Evolutionary conservation across 2,329 filamentous ascomycete genomes (phyloP).

Genomic region (Aspergillus brunneoviolaceus): DNA sequence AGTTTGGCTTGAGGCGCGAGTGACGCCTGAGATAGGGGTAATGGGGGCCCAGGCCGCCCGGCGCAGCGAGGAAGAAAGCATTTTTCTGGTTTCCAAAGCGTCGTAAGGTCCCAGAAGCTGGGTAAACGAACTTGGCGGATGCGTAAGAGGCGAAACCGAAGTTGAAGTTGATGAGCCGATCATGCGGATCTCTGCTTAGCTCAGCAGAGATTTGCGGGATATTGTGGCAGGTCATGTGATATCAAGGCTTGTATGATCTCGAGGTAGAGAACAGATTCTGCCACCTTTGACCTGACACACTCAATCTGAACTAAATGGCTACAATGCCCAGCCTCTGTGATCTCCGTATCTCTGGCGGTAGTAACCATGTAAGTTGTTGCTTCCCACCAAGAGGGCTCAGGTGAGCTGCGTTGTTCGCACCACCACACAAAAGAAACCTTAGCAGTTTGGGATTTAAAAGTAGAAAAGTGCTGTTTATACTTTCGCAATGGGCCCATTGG

Average conservation of each 20-base stretch:
- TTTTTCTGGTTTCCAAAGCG: slow-evolving; percentile 23
- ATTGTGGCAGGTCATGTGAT: slow-evolving; percentile 9
- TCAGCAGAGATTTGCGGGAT: slow-evolving; percentile 26
- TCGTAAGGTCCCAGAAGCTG: slow-evolving; percentile 26
- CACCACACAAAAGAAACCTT: no score
- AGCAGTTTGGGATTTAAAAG: no score
- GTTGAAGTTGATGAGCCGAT: slow-evolving; percentile 29
- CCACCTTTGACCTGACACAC: no score
- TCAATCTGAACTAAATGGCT: no score
- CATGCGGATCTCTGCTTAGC: slow-evolving; percentile 27
- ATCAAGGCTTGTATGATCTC: neutral
- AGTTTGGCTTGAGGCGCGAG: slow-evolving; percentile 31
- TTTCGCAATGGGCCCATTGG: no score
- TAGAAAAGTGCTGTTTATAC: no score
- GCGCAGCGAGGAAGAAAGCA: slow-evolving; percentile 49
- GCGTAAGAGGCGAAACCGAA: slow-evolving; percentile 38
- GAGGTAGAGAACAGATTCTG: no score
- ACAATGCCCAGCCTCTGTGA: no score
- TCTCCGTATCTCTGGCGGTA: no score
- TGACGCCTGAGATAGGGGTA: slow-evolving; percentile 33
- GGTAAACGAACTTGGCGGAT: slow-evolving; percentile 25
- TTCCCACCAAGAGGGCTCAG: no score
- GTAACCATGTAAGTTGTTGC: no score
- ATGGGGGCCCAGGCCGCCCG: slow-evolving; percentile 44
- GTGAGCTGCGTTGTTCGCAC: no score